These are phyloP conservation scores for Aspergillus versicolor DNA, from an alignment of 2,329 filamentous ascomycete genomes.

Conservation along the genomic window DNA sequence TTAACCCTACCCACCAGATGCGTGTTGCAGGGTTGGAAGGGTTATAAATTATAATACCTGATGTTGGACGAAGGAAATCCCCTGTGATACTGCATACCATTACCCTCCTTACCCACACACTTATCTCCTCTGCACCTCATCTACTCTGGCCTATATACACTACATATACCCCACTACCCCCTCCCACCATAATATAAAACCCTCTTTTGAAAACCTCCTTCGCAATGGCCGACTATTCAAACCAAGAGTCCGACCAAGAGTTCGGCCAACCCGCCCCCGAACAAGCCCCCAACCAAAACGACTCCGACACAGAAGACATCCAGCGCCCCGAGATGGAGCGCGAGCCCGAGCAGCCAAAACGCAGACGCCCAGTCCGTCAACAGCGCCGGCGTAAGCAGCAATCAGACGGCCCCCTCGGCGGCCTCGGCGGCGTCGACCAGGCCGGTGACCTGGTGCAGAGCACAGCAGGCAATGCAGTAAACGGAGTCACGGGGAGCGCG, in stretches of 20 bases:
- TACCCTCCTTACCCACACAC: too few relatives aligned
- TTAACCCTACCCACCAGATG: background rate
- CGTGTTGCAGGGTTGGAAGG: background rate
- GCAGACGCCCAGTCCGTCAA: slow-evolving; percentile 46
- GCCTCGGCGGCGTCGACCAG: slow-evolving; percentile 58
- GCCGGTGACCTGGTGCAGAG: slow-evolving; percentile 56
- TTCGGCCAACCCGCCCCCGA: slow-evolving; percentile 39
- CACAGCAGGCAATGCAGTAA: slow-evolving; percentile 48
- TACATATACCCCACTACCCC: slow-evolving; percentile 9
- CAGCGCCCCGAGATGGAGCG: slow-evolving; percentile 53
- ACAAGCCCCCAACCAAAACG: slow-evolving; percentile 42
- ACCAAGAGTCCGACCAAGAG: slow-evolving; percentile 25
- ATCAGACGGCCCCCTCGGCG: slow-evolving; percentile 40
- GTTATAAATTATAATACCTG: background rate
- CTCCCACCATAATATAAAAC: slow-evolving; percentile 7
- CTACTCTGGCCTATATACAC: background rate
- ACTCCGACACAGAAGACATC: slow-evolving; percentile 54
- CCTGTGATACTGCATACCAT: too few relatives aligned
- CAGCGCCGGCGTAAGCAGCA: slow-evolving; percentile 43
- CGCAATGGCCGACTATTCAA: slow-evolving; percentile 13
- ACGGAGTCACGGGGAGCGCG: slow-evolving; percentile 37
- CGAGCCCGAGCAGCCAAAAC: slow-evolving; percentile 2
- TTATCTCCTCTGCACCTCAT: background rate
- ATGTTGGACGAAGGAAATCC: too few relatives aligned
- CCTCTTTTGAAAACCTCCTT: slow-evolving; percentile 11